Base-by-base conservation (phyloP, 106 monocot species). In the Dendrobium nobile region DNA sequence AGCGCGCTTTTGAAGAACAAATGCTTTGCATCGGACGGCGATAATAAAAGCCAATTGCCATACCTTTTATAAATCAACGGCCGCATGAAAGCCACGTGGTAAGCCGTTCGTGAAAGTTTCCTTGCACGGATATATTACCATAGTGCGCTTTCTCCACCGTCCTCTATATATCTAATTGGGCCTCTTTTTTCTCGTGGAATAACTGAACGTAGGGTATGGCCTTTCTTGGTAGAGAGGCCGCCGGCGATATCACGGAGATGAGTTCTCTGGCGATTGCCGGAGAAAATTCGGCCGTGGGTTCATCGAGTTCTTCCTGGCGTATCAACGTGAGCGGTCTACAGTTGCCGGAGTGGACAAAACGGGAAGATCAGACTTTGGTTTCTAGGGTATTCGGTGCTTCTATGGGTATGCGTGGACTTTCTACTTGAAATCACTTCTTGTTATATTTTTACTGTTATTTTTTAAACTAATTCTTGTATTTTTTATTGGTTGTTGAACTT, bases 301-400 rank as follows among this genome's bases (percentile, higher is more conserved):
- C 41, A 68, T 54, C 73, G 26, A 58, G 64, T 75, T 19, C 59
- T 59, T 76, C 75, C n/a, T 85, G 85, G 85, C 77, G 77, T 45
- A 81, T 85, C 11, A 88, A 81, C 67, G 54, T 82, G 41, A 83
- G 73, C 75, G 82, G 84, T 73, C 79, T 91, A 61, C 80, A 72
- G 28, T 64, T 92, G 81, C 90, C 92, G 19, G 89, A 92, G 64
- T 33, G 41, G 33, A 15, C 47, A 15, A 7, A 7, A 3, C 87
- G 83, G 51, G 55, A 75, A 67, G 81, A 87, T 1, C 87, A 78
- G 27, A 78, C 86, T 1, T 72, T 92, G 9, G 64, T 80, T 43
- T 77, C 85, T 61, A 80, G 86, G 7, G 79, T 92, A 24, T 88
- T 89, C 80, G 33, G 67, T 41, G 1, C 76, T 76, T 47, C 76